Conservation (phyloP, 441 rosid species). For the Croton laevigatus region DNA sequence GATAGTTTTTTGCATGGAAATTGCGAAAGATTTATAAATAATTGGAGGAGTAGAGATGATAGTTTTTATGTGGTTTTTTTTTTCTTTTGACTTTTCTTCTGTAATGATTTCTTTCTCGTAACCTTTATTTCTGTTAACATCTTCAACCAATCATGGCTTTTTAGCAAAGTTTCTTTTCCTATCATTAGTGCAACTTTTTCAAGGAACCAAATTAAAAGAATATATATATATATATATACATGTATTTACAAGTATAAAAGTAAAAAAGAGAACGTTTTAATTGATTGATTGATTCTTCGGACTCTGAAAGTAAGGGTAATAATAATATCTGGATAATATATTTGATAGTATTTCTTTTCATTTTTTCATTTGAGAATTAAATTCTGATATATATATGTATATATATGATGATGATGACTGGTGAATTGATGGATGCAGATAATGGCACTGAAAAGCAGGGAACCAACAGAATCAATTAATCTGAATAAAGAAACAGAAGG, state of each 20-base stretch:
- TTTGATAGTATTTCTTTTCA: not conserved
- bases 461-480: conserved; percentile 78
- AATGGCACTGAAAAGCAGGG: conserved; percentile 76
- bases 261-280: not conserved
- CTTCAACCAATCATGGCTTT: conserved; percentile 20
- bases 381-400: no score
- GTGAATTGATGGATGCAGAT: conserved; percentile 44
- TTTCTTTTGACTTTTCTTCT: conserved; percentile 22
- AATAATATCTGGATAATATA: conserved; percentile 6
- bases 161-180: conserved; percentile 22
- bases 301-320: conserved; percentile 10
- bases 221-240: no score
- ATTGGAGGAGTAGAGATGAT: not conserved
- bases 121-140: conserved; percentile 12
- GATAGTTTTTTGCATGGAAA: conserved; percentile 12
- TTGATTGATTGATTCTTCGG: conserved; percentile 17
- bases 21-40: not conserved
- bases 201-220: not conserved
- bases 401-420: no score
- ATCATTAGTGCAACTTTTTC: conserved; percentile 20
- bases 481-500: conserved; percentile 96
- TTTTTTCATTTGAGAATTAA: not conserved
- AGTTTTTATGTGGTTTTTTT: conserved; percentile 2
- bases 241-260: not conserved
- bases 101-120: conserved; percentile 18